Evolutionary conservation across 352 stramenopile species (phyloP).

Genomic region (Globisporangium emineosum): DNA sequence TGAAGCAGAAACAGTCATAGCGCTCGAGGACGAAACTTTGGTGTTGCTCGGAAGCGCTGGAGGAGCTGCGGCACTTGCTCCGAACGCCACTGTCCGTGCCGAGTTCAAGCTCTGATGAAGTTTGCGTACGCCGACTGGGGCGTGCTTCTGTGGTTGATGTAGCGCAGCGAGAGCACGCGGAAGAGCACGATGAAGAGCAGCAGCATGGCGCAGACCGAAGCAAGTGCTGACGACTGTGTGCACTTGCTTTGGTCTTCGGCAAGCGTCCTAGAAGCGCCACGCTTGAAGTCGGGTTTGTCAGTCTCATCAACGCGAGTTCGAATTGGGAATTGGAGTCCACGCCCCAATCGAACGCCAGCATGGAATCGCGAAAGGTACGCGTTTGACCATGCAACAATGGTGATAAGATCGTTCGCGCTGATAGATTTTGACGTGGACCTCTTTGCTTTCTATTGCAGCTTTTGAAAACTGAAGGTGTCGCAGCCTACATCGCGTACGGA

Average conservation of each 20-base stretch:
- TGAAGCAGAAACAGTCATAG: conserved; percentile 51
- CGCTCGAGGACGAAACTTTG: conserved; percentile 73
- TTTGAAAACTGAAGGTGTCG: conserved; percentile 56
- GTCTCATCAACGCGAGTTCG: conserved; percentile 71
- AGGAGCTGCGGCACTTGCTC: too few relatives aligned
- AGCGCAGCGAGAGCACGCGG: too few relatives aligned
- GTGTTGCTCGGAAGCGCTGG: too few relatives aligned
- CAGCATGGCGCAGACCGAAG: too few relatives aligned
- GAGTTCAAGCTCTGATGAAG: too few relatives aligned
- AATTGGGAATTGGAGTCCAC: conserved; percentile 78
- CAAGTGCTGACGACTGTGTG: too few relatives aligned
- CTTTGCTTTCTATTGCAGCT: conserved; percentile 29
- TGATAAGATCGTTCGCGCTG: not conserved
- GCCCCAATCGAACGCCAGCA: conserved; percentile 64
- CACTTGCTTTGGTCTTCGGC: too few relatives aligned
- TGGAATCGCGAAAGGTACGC: conserved; percentile 81
- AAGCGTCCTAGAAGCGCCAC: conserved; percentile 68
- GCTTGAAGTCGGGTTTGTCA: conserved; percentile 60
- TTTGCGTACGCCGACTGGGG: too few relatives aligned
- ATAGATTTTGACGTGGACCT: not conserved
- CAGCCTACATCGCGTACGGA: conserved; percentile 72
- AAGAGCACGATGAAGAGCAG: too few relatives aligned
- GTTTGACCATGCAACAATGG: not conserved
- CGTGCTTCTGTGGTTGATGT: too few relatives aligned
- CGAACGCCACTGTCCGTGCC: too few relatives aligned